phyloP scores from a whole-genome alignment of 768 basidiomycete genomes.

The Pholiota molesta region DNA sequence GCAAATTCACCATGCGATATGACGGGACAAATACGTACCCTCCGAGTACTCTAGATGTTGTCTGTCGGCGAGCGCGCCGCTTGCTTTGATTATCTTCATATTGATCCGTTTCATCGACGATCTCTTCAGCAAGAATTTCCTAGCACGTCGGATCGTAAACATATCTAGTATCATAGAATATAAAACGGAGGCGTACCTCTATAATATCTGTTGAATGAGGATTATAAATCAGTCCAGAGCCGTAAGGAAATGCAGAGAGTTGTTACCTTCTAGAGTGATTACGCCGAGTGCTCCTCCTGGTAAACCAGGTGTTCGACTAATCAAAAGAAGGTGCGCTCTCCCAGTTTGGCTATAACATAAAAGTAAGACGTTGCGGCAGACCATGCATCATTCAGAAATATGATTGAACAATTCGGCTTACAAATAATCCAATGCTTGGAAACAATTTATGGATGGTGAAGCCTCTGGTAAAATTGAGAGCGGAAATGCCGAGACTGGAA shows the following conservation, averaged over 20 bases:
- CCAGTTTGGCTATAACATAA: conserved; percentile 76
- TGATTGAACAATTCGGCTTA: conserved; percentile 30
- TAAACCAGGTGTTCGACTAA: conserved; percentile 82
- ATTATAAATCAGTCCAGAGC: conserved; percentile 2
- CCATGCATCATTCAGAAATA: background rate
- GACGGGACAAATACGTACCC: conserved; percentile 46
- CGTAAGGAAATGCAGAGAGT: conserved; percentile 8
- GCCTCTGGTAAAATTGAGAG: conserved; percentile 92
- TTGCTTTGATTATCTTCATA: conserved; percentile 89
- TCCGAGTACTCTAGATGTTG: conserved; percentile 77
- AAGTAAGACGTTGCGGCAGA: background rate
- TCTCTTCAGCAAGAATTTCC: conserved; percentile 96
- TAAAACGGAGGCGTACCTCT: conserved; percentile 48
- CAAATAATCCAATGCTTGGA: conserved; percentile 95
- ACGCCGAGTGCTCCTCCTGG: conserved; percentile 88
- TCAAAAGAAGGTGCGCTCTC: conserved; percentile 85
- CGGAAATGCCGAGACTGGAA: conserved; percentile 74
- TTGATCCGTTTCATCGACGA: conserved; percentile 92
- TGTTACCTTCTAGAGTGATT: conserved; percentile 78
- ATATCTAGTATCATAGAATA: background rate
- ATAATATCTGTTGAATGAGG: conserved; percentile 59
- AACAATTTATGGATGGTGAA: conserved; percentile 84
- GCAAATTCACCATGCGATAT: background rate
- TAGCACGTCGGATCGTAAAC: conserved; percentile 31
- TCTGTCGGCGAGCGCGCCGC: conserved; percentile 66